Base-by-base conservation (phyloP, 352 stramenopile genomes). In the Elongisporangium undulatum region DNA sequence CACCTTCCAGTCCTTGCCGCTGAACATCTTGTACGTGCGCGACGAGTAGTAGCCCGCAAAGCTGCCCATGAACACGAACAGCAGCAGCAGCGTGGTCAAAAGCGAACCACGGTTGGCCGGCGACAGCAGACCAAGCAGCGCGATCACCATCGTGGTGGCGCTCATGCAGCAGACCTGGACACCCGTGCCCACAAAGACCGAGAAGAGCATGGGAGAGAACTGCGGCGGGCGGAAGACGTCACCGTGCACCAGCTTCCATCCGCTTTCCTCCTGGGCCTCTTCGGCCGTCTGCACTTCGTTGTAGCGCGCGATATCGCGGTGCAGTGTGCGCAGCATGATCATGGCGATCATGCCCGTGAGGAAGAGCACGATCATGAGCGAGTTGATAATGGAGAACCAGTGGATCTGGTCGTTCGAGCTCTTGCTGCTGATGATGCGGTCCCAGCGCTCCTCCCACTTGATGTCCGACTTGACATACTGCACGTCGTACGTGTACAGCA, bases 381-480 rank as follows among this genome's bases (percentile, higher is more conserved):
- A 99, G 82, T 99, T 99, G 64, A 99, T 96, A 76, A 99, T 99
- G 61, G 95, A 97, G 80, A 99, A 99, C 82, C 97, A 99, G 72
- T 99, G 97, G 68, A 99, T 99, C 82, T 99, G 97, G 68, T 99
- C 96, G 72, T 99, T 98, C 48, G 95, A 90, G 73, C 79, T 89
- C 73, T 95, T 94, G 62, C 73, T 92, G 69, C 91, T 95, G 70
- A 99, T 95, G 83, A 99, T 99, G n/a, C 98, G 91, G 75, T 99
- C 98, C 98, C 98, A 99, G 49, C 98, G 87, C 67, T 98, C 86
- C 21, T 98, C 87, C 97, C 97, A 99, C 49, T 89, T 68, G 51
- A 98, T 96, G 48, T 98, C 82, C 53, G 82, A 96, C 64, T 97
- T 80, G 69, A 97, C 71, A 80, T 95, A 99, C 62, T 98, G 75